phyloP scores from a whole-genome alignment of 1,139 yeast genomes.

The Pichia sp. region DNA sequence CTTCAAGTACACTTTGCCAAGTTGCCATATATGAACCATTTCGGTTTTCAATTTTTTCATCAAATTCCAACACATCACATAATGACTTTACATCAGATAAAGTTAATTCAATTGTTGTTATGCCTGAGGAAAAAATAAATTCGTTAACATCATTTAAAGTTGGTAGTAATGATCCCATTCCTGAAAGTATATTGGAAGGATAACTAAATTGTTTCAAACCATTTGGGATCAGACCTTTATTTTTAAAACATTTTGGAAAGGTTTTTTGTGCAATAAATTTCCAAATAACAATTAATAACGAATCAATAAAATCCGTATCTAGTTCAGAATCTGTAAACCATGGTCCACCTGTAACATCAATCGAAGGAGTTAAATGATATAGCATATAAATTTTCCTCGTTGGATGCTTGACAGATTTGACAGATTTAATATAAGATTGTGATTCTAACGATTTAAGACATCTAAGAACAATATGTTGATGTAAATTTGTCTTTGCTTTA shows the following conservation, averaged over 20 bases:
- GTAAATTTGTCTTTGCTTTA: constrained; percentile 84
- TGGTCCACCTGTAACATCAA: constrained; percentile 97
- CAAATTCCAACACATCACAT: constrained; percentile 83
- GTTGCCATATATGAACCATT: constrained; percentile 41
- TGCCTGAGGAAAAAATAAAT: constrained; percentile 67
- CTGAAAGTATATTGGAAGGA: constrained; percentile 36
- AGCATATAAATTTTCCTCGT: constrained; percentile 95
- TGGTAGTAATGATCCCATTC: constrained; percentile 39
- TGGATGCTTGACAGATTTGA: constrained; percentile 91
- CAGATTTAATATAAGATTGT: constrained; percentile 81
- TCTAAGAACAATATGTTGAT: constrained; percentile 83
- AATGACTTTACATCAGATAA: constrained; percentile 69
- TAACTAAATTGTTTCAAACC: constrained; percentile 24
- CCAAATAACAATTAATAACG: constrained; percentile 81
- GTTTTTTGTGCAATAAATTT: constrained; percentile 71
- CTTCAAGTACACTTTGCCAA: constrained; percentile 53
- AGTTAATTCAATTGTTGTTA: constrained; percentile 76
- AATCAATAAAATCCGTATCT: constrained; percentile 89
- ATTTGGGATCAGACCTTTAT: constrained; percentile 19
- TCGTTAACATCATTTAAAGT: constrained; percentile 65
- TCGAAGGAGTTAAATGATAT: constrained; percentile 85
- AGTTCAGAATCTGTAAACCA: constrained; percentile 97
- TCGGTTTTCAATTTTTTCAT: constrained; percentile 72
- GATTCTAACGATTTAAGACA: constrained; percentile 78
- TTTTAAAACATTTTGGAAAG: constrained; percentile 60